These are phyloP conservation scores for Solanum lycopersicoides DNA, from an alignment of 257 asterid species.

Conservation along the genomic window DNA sequence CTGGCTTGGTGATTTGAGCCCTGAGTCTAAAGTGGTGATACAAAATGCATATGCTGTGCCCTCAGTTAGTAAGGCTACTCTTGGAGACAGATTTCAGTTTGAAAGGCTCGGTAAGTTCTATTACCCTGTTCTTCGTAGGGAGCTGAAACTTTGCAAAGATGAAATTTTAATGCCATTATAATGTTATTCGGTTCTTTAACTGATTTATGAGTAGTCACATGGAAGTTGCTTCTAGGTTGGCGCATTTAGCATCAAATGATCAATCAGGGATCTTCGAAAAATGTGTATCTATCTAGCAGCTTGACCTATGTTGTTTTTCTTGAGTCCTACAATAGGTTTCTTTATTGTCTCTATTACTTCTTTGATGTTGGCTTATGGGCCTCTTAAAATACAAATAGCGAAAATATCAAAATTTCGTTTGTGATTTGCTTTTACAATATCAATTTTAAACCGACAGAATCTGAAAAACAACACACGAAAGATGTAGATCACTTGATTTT, in stretches of 20 bases:
- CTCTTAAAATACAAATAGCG: not conserved
- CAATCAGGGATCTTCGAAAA: not conserved
- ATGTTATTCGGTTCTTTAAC: not conserved
- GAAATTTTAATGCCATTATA: not conserved
- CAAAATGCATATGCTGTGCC: conserved; percentile 67
- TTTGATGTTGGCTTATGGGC: not conserved
- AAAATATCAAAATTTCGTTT: not conserved
- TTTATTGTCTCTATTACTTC: not conserved
- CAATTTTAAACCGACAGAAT: not conserved
- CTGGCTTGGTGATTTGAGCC: conserved; percentile 80
- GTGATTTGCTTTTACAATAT: not conserved
- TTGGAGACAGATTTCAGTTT: conserved; percentile 83
- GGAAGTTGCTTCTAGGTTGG: not conserved
- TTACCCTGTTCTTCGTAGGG: not conserved
- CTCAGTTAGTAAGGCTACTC: conserved; percentile 38
- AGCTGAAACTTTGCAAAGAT: not conserved
- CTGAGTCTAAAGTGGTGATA: conserved; percentile 54
- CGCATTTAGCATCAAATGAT: not conserved
- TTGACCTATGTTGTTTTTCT: not conserved
- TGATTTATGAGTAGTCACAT: not conserved
- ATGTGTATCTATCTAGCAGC: not conserved
- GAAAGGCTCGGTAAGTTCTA: conserved; percentile 78
- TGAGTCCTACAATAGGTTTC: not conserved
- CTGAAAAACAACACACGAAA: not conserved
- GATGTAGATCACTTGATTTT: not conserved